These are phyloP conservation scores for Alloteropsis semialata DNA, from an alignment of 176 grass and related monocot genomes.

Conservation along the genomic window DNA sequence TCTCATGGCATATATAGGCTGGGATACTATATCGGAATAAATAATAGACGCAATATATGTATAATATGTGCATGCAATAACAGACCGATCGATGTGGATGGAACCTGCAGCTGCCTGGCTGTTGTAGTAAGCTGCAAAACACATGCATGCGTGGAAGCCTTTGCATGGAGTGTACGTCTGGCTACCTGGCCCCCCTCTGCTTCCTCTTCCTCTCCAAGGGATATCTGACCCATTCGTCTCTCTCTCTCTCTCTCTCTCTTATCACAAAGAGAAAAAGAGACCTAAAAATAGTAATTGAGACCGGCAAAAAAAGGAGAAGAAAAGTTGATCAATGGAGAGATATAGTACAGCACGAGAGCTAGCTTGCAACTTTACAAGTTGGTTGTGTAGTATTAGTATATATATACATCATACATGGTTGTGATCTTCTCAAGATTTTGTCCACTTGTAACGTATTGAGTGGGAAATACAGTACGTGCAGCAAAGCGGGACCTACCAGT, in stretches of 20 bases:
- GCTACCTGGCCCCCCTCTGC: slow-evolving; percentile 45
- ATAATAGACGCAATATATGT: slow-evolving; percentile 16
- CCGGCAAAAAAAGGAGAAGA: neutral
- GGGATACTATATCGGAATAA: slow-evolving; percentile 39
- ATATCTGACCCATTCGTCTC: neutral
- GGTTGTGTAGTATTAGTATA: slow-evolving; percentile 25
- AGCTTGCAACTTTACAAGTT: slow-evolving; percentile 47
- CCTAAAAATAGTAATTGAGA: slow-evolving; percentile 9
- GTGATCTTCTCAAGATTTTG: slow-evolving; percentile 28
- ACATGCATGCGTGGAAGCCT: slow-evolving; percentile 58
- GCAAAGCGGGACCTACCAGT: neutral
- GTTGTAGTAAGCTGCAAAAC: slow-evolving; percentile 63
- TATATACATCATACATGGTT: slow-evolving; percentile 1
- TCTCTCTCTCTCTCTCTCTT: slow-evolving; percentile 11
- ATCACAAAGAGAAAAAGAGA: neutral
- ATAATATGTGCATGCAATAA: slow-evolving; percentile 62
- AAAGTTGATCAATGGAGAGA: neutral
- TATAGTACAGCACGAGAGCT: slow-evolving; percentile 11
- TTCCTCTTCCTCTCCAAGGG: slow-evolving; percentile 53
- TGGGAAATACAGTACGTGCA: slow-evolving; percentile 4
- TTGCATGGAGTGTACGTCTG: slow-evolving; percentile 97
- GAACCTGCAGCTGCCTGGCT: neutral
- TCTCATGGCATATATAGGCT: too few relatives aligned
- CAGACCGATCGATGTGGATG: slow-evolving; percentile 32
- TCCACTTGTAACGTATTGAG: slow-evolving; percentile 28